phyloP scores from a whole-genome alignment of 116 monocot genomes.

The Dioscorea cayenensis region DNA sequence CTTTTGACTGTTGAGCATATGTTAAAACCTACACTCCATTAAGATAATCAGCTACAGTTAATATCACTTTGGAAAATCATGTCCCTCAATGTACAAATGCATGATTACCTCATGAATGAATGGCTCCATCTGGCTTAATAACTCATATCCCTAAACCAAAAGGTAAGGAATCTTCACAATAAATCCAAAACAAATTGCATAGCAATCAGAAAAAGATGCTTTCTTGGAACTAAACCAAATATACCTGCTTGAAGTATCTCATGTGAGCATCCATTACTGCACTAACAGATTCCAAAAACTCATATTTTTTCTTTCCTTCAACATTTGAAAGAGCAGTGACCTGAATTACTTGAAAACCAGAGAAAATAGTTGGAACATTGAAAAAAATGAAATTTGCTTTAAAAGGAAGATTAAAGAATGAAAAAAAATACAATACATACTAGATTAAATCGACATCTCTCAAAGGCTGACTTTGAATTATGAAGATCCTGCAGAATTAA shows the following conservation, averaged over 20 bases:
- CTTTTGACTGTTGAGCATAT: slow-evolving; percentile 83
- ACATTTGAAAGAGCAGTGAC: slow-evolving; percentile 79
- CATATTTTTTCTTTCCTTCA: slow-evolving; percentile 93
- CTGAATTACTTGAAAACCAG: slow-evolving; percentile 68
- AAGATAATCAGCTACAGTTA: background rate
- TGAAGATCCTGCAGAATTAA: slow-evolving; percentile 61
- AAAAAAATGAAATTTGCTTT: slow-evolving; percentile 13
- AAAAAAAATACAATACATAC: slow-evolving; percentile 39
- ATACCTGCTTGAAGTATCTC: slow-evolving; percentile 92
- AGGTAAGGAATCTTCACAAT: slow-evolving; percentile 7
- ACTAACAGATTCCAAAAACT: slow-evolving; percentile 90
- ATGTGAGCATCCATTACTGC: slow-evolving; percentile 97
- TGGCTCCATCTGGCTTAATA: slow-evolving; percentile 83
- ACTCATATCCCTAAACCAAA: slow-evolving; percentile 76
- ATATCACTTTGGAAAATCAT: background rate
- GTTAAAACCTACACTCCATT: slow-evolving; percentile 63
- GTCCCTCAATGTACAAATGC: background rate
- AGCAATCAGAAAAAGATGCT: background rate
- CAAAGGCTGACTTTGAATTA: slow-evolving; percentile 84
- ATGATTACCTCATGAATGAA: slow-evolving; percentile 81
- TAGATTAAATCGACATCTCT: slow-evolving; percentile 92
- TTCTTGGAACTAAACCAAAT: background rate
- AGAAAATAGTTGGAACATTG: slow-evolving; percentile 14
- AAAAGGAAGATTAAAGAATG: background rate
- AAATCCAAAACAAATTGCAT: background rate